Base-by-base conservation (phyloP, 1,139 yeast genomes). In the Diutina pseudorugosa region DNA sequence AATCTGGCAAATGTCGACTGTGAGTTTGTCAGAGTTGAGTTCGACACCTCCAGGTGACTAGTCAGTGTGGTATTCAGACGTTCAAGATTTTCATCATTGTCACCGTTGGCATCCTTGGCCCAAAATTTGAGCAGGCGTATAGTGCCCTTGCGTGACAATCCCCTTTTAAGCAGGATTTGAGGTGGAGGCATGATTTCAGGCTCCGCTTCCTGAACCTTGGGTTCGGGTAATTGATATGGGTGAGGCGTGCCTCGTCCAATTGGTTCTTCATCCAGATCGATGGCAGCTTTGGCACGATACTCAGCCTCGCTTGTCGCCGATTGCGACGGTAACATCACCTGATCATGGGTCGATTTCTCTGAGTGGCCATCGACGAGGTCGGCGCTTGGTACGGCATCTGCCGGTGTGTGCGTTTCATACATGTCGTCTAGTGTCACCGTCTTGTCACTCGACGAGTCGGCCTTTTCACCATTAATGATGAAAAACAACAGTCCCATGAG, bases 81-180 rank as follows among this genome's bases (percentile, higher is more conserved):
- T n/a, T 43, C 47, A 21, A 43, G 33, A 16, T 23, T 19, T 2
- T 43, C 33, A 9, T 23, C 27, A 23, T 43, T 33, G 5, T 23
- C 47, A 5, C n/a, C 11, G 8, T 11, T 16, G n/a, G 36, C 8
- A 5, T 45, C 49, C 8, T 33, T 33, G 8, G 14, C 4, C 49
- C 49, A 45, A 18, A 45, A 45, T 18, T 45, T 45, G 9, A 45
- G 19, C 49, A 45, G 49, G 6, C 49, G 36, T 9, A 45, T 45
- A 4, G 49, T 45, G 14, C 40, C 40, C 40, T 45, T 45, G 14
- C 49, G 49, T 8, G 49, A 45, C 21, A 45, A 27, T 2, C 40
- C 49, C 14, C 49, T 40, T 14, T 45, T 45, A 11, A 45, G 33
- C 47, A 43, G 47, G 18, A 25, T 25, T n/a, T 42, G 45, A 16